Conservation (phyloP, 306 rosid species). For the Rosa lucieae region DNA sequence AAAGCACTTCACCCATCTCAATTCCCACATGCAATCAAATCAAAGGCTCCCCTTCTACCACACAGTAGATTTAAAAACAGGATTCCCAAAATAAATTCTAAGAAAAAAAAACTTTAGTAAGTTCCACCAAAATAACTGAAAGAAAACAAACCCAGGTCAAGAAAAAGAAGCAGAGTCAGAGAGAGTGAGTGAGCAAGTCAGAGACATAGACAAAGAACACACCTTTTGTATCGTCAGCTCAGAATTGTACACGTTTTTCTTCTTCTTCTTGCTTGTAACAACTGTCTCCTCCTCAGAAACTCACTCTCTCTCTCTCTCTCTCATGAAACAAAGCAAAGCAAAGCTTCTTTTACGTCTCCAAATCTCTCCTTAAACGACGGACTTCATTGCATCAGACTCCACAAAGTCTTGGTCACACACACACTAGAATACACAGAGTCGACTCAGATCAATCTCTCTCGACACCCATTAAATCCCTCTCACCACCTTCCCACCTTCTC, state of each 20-base stretch:
- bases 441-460: background rate
- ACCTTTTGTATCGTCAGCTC: conserved; percentile 6
- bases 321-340: background rate
- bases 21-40: conserved; percentile 30
- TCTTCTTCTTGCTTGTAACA: conserved; percentile 8
- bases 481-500: conserved; percentile 20
- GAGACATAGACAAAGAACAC: background rate
- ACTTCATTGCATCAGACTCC: background rate
- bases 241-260: conserved; percentile 25
- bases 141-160: conserved; percentile 9
- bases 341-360: conserved; percentile 3
- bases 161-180: background rate
- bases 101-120: background rate
- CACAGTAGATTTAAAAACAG: conserved; percentile 16
- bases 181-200: no score
- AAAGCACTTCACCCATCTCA: conserved; percentile 21
- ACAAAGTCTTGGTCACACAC: background rate
- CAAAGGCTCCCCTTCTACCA: conserved; percentile 17
- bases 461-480: conserved; percentile 10
- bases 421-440: conserved; percentile 4
- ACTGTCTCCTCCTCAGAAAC: background rate
- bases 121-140: background rate
- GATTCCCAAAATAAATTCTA: background rate
- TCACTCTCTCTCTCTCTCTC: background rate
- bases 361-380: background rate